phyloP scores from a whole-genome alignment of 192 early-diverging fungal genomes.

The Linnemannia zychae region DNA sequence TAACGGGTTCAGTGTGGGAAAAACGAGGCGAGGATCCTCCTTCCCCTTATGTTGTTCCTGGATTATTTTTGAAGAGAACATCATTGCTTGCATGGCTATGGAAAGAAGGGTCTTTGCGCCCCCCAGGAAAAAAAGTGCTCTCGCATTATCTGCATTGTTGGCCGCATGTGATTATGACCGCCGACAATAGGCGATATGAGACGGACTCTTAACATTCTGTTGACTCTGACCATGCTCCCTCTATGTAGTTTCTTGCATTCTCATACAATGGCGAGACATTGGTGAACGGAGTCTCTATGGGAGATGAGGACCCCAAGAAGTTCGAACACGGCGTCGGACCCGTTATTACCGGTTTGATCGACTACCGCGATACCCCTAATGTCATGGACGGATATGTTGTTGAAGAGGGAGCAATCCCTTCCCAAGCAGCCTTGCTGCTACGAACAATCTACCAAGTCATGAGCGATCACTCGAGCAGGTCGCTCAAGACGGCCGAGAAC shows the following conservation, averaged over 20 bases:
- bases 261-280: constrained; percentile 45
- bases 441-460: constrained; percentile 40
- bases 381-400: constrained; percentile 62
- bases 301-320: constrained; percentile 42
- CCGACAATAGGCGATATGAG: background rate
- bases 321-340: constrained; percentile 57
- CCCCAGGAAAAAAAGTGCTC: background rate
- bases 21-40: background rate
- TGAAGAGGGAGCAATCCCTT: constrained; percentile 59
- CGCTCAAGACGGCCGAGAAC: constrained; percentile 26
- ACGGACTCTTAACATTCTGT: constrained; percentile 9
- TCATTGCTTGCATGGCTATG: background rate
- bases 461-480: constrained; percentile 17
- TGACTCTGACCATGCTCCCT: background rate
- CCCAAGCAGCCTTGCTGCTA: constrained; percentile 28
- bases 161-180: constrained; percentile 3
- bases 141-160: background rate
- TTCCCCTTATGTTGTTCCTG: constrained; percentile 2
- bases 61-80: background rate
- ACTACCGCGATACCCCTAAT: constrained; percentile 53
- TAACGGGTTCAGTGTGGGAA: background rate
- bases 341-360: constrained; percentile 61
- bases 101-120: constrained; percentile 1
- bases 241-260: constrained; percentile 44
- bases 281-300: constrained; percentile 51